Conservation (phyloP, 2,329 filamentous ascomycete species). For the Pyricularia sp. region DNA sequence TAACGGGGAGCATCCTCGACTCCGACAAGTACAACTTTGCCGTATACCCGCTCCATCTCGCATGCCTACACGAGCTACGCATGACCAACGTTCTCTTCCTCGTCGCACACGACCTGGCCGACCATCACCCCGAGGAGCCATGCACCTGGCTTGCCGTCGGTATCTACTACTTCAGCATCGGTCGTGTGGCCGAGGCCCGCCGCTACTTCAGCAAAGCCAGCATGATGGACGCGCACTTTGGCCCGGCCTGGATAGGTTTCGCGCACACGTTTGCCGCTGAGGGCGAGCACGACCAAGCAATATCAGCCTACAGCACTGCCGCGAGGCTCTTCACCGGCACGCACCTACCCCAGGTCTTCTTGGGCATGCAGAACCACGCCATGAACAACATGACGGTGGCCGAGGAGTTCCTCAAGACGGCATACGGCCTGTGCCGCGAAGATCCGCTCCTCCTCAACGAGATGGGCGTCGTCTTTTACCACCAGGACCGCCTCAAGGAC, state of each 20-base stretch:
- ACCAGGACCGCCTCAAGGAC: conserved; percentile 69
- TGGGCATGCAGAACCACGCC: conserved; percentile 97
- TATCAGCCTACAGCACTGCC: conserved; percentile 93
- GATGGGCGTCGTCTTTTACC: conserved; percentile 91
- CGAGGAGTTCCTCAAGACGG: conserved; percentile 87
- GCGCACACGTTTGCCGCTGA: conserved; percentile 97
- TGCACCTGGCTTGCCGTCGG: conserved; percentile 92
- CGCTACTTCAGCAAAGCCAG: conserved; percentile 96
- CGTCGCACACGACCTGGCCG: conserved; percentile 84
- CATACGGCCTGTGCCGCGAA: conserved; percentile 70
- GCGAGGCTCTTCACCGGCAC: conserved; percentile 93
- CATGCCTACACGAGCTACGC: conserved; percentile 79
- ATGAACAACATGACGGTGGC: conserved; percentile 91
- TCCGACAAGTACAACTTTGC: conserved; percentile 83
- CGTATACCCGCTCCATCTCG: conserved; percentile 84
- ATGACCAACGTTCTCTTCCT: conserved; percentile 86
- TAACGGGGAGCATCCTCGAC: conserved; percentile 75
- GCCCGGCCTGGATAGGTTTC: conserved; percentile 96
- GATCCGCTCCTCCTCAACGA: conserved; percentile 92
- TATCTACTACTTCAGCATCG: conserved; percentile 85
- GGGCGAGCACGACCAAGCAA: conserved; percentile 95
- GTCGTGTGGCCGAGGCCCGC: conserved; percentile 84
- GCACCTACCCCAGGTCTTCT: conserved; percentile 87
- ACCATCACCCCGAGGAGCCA: conserved; percentile 83
- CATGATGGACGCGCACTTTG: conserved; percentile 95